These are phyloP conservation scores for Neonectria hederae DNA, from an alignment of 2,329 filamentous ascomycete species.

Conservation along the genomic window DNA sequence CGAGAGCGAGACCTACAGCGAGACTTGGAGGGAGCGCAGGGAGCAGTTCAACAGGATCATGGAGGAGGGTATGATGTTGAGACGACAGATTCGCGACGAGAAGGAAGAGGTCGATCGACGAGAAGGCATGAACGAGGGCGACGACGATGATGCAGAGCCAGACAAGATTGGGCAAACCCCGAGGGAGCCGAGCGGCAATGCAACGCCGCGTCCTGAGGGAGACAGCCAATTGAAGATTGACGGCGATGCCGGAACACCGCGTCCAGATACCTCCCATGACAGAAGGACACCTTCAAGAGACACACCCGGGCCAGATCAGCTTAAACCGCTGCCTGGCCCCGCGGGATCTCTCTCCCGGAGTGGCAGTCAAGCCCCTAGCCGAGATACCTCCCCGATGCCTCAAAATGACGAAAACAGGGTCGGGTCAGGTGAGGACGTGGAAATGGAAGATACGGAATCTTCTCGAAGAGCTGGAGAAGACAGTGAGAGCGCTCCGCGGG, in stretches of 20 bases:
- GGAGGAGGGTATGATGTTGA: constrained; percentile 87
- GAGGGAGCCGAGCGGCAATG: constrained; percentile 60
- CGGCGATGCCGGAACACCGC: constrained; percentile 42
- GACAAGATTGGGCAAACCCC: constrained; percentile 60
- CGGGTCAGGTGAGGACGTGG: constrained; percentile 63
- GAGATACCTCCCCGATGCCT: constrained; percentile 43
- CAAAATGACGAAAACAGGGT: constrained; percentile 46
- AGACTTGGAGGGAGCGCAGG: constrained; percentile 84
- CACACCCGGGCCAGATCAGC: constrained; percentile 44
- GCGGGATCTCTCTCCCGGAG: constrained; percentile 34
- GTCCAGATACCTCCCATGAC: constrained; percentile 40
- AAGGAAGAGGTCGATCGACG: constrained; percentile 92
- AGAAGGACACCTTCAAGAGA: constrained; percentile 47
- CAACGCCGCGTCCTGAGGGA: constrained; percentile 60
- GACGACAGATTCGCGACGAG: constrained; percentile 89
- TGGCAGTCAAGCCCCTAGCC: constrained; percentile 43
- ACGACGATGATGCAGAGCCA: constrained; percentile 66
- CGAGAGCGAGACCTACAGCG: constrained; percentile 83
- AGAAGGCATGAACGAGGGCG: constrained; percentile 80
- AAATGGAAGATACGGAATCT: constrained; percentile 62
- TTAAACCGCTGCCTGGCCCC: constrained; percentile 32
- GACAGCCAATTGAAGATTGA: constrained; percentile 45
- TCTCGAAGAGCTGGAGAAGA: constrained; percentile 52
- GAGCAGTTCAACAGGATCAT: constrained; percentile 91
- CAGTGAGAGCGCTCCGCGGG: constrained; percentile 54